These are phyloP conservation scores for Furcasterigmium furcatum DNA, from an alignment of 2,329 filamentous ascomycete genomes.

Conservation along the genomic window DNA sequence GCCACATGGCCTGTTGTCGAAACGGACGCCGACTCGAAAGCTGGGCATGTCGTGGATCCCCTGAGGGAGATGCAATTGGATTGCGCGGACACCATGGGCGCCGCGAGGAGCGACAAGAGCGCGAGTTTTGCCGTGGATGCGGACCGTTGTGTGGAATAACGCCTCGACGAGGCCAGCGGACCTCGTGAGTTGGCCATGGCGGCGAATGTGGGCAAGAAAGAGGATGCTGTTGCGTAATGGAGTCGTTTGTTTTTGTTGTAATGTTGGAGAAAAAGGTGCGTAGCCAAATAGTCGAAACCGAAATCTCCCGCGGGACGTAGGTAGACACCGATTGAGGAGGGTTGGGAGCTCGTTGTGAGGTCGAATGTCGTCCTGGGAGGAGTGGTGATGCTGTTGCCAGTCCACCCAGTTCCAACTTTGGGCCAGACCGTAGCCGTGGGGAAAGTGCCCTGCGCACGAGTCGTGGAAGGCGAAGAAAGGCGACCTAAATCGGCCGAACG, in stretches of 20 bases:
- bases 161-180: not conserved
- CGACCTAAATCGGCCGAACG: not conserved
- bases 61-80: constrained; percentile 61
- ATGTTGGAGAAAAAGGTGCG: not conserved
- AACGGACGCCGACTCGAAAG: constrained; percentile 70
- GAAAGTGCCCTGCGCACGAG: not conserved
- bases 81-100: constrained; percentile 29
- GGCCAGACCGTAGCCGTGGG: too few species aligned
- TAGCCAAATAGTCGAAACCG: not conserved
- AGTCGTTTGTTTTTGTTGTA: not conserved
- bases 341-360: not conserved
- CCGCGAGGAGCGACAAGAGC: constrained; percentile 24
- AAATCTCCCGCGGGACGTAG: not conserved
- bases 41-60: constrained; percentile 67
- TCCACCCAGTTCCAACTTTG: too few species aligned
- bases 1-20: constrained; percentile 58
- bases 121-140: constrained; percentile 3
- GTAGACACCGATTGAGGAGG: not conserved
- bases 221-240: not conserved
- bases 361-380: too few species aligned
- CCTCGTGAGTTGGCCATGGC: not conserved
- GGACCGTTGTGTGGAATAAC: not conserved
- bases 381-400: too few species aligned
- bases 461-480: not conserved
- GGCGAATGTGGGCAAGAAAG: too few species aligned